Base-by-base conservation (phyloP, 305 asterid species). In the Stenogyne calaminthoides region DNA sequence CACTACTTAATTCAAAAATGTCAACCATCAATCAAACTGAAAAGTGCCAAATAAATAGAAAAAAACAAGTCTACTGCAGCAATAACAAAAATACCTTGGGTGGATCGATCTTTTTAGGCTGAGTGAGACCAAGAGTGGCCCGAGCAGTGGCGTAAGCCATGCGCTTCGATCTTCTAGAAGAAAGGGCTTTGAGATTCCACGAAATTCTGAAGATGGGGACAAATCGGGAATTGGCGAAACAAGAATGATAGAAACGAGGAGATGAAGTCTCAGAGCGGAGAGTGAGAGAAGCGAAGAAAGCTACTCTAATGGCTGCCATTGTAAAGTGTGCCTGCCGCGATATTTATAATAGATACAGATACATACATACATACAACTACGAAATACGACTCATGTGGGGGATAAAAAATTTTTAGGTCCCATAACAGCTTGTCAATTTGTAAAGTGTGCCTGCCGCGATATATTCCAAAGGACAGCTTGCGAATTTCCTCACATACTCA, bases 121-220 rank as follows among this genome's bases (percentile, higher is more conserved):
- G 82, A 70, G 99, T 92, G 63, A 95, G 98, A 84, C 99, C 99
- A 36, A 95, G 99, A 64, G 96, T 90, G 87, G 89, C 95, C 78
- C 83, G 81, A 63, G 97, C 89, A 74, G 83, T 77, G 55, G 93
- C 80, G 78, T 90, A 88, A 72, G 96, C 90, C 97, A 92, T 95
- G 27, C 86, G 87, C 47, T 51, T 78, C 16, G 84, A 6, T 61
- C 66, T 64, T 27, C 10, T 37, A 62, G 68, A 55, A 46, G 75
- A 69, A 2, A 69, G 32, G 64, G 78, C 65, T 16, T 74, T 47
- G 60, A 64, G 6, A 5, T 69, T 34, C 44, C 72, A 66, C 3
- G 82, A 76, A 46, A 83, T 29, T 42, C 34, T 64, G 69, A 61
- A 32, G 54, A 74, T 3, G 22, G 72, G 81, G 8, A 78, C 37